Evolutionary conservation across 805 yeast species (phyloP), one percentile per base, ranked within the genome.

Genomic region (Starmerella powellii): DNA sequence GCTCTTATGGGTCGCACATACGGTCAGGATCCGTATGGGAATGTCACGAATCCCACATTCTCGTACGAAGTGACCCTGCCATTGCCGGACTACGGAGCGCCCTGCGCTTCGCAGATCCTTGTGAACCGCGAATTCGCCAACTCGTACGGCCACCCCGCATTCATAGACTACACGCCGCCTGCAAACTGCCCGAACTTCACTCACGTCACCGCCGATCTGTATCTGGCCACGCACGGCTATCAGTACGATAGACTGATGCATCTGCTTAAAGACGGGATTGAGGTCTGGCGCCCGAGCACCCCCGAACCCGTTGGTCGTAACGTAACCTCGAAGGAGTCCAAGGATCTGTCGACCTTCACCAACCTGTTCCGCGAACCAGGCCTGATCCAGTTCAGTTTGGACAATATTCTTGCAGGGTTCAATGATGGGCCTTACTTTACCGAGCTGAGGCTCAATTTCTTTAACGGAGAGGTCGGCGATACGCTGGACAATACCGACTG

Each of bases 251-350:
- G 68, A 6, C 49, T 64, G 44, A 61, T 54, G 20, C 62, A 61
- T 34, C 37, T 64, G 8, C 77, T 70, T 52, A 60, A 80, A 29
- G 68, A 69, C 42, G 78, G 76, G n/a, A 65, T 70, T 5, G 77
- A 78, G 48, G 59, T 80, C 20, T 80, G 88, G 88, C 70, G 88
- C 61, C 76, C 80, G 1, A 75, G 84, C 4, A 80, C 88, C 2
- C 73, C 78, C 13, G 88, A 80, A 56, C 88, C 87, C 2, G 71
- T 71, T 43, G 60, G 77, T 51, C 54, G 69, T 62, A 56, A 56
- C n/a, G 50, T 62, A 2, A 70, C 72, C 6, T 71, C 64, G 47
- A 72, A 80, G 17, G 62, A 70, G 39, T 62, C 68, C 27, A 83
- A 80, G 55, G 94, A 85, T 56, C 70, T 82, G 2, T 67, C 85